A percentile compares a stretch with the other conserved stretches of the same genome.
Evolutionary conservation across 192 early-diverging fungal genomes (phyloP).

Genomic region (Rhizoclosmatium sp.): DNA sequence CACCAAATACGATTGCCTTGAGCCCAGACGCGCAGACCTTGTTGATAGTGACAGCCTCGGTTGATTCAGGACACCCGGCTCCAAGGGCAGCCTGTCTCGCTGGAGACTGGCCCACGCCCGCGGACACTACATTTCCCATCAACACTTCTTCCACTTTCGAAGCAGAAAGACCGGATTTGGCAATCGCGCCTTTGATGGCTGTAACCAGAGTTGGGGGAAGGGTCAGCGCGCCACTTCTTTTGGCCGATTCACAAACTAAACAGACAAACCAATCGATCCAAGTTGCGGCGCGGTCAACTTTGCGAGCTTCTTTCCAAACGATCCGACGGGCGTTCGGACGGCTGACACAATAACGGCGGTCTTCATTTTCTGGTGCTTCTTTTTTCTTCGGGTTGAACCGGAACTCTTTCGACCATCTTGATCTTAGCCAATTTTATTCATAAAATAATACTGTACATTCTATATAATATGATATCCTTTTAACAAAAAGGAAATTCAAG

Average conservation of each 20-base stretch:
- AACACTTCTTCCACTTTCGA: slow-evolving; percentile 90
- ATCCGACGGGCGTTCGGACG: slow-evolving; percentile 91
- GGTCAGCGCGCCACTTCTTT: not conserved
- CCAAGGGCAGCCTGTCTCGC: slow-evolving; percentile 88
- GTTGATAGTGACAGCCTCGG: slow-evolving; percentile 96
- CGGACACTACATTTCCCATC: slow-evolving; percentile 95
- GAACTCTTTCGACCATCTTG: too few relatives aligned
- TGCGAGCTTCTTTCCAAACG: slow-evolving; percentile 88
- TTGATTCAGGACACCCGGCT: slow-evolving; percentile 81
- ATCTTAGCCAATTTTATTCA: too few relatives aligned
- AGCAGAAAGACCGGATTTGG: slow-evolving; percentile 70
- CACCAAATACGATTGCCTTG: slow-evolving; percentile 94
- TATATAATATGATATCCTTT: too few relatives aligned
- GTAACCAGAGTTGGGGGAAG: slow-evolving; percentile 43
- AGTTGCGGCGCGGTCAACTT: slow-evolving; percentile 85
- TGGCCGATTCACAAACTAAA: not conserved
- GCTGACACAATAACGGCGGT: slow-evolving; percentile 71
- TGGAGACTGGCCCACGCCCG: slow-evolving; percentile 88
- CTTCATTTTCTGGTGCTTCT: not conserved
- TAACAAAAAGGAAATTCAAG: too few relatives aligned
- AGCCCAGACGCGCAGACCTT: slow-evolving; percentile 99
- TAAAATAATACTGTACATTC: too few relatives aligned
- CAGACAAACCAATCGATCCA: slow-evolving; percentile 61
- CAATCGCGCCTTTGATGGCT: slow-evolving; percentile 86
- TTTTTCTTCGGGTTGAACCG: not conserved